Conservation (phyloP, 257 asterid genomes). For the Agastache rugosa region DNA sequence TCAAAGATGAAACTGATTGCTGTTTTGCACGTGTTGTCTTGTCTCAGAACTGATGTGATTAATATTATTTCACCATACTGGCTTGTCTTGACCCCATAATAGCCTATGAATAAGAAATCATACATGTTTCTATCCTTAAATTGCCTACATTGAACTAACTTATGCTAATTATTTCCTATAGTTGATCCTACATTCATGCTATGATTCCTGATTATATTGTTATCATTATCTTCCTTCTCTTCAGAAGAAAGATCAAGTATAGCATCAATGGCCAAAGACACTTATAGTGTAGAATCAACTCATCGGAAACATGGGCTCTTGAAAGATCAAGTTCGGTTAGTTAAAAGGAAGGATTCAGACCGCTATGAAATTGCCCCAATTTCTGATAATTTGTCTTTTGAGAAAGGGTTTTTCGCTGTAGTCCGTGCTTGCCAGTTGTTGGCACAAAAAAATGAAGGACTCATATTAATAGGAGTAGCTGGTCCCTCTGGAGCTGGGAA, state of each 20-base stretch:
- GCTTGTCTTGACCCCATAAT: too few relatives aligned
- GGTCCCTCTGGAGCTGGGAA: slow-evolving; percentile 99
- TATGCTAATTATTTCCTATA: neutral
- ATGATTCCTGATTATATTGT: slow-evolving; percentile 1
- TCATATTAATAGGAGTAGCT: slow-evolving; percentile 80
- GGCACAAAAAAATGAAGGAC: slow-evolving; percentile 88
- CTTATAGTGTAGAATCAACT: slow-evolving; percentile 46
- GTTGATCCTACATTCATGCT: neutral
- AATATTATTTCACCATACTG: too few relatives aligned
- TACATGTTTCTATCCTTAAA: slow-evolving; percentile 11
- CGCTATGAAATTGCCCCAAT: slow-evolving; percentile 81
- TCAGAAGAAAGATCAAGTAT: slow-evolving; percentile 43
- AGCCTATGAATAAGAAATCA: neutral
- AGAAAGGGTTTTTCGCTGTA: slow-evolving; percentile 93
- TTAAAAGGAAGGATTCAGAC: slow-evolving; percentile 74
- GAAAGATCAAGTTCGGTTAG: slow-evolving; percentile 88
- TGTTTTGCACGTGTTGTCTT: neutral
- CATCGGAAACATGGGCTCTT: slow-evolving; percentile 77
- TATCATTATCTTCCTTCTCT: slow-evolving; percentile 11
- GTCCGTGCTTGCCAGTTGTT: slow-evolving; percentile 89
- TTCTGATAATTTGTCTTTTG: slow-evolving; percentile 80
- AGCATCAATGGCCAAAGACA: slow-evolving; percentile 58
- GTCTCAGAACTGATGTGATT: neutral
- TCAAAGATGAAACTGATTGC: neutral
- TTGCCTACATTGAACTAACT: neutral